Base-by-base conservation (phyloP, 768 basidiomycete species). In the Termitomyces bulborhizus region DNA sequence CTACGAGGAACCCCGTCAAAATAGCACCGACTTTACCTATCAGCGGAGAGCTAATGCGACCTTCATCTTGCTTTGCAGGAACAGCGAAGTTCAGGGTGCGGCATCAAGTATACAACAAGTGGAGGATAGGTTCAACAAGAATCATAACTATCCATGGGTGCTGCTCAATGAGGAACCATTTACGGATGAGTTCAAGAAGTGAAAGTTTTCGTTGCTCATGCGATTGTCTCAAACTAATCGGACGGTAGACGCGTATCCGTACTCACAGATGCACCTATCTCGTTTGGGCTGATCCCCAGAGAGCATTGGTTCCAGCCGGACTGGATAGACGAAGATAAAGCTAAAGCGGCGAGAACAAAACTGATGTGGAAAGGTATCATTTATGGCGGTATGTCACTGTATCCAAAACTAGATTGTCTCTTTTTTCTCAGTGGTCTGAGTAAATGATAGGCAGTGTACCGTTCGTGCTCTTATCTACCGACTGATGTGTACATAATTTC, bases 61-160 rank as follows among this genome's bases (percentile, higher is more conserved):
- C 0, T 88, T 91, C 64, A 87, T 90, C n/a, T 76, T 90, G 58
- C 79, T 97, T 26, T 80, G 76, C 47, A 67, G 80, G 12, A 83
- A 84, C 63, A 71, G 65, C 21, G 82, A 84, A 54, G 64, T 84
- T n/a, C 58, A 66, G 32, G 78, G 78, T 26, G 79, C 80, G 34
- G 65, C 81, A 31, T 71, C 78, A 31, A 83, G 81, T 55, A 82
- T 88, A 57, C 79, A 80, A 58, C 80, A 82, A 56, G 75, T 86
- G 69, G 94, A 98, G 71, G 85, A 90, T 62, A 74, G 88, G 29
- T 96, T 95, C 71, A 98, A 98, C 73, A 76, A 74, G 57, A 76
- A 80, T 58, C 84, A 83, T 60, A 71, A 71, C 13, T 93, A 93
- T 68, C 88, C 90, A 8, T 93, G 86, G 73, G 82, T 89, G n/a